phyloP scores from a whole-genome alignment of 1,284 basidiomycete genomes.

The Moesziomyces sp. region DNA sequence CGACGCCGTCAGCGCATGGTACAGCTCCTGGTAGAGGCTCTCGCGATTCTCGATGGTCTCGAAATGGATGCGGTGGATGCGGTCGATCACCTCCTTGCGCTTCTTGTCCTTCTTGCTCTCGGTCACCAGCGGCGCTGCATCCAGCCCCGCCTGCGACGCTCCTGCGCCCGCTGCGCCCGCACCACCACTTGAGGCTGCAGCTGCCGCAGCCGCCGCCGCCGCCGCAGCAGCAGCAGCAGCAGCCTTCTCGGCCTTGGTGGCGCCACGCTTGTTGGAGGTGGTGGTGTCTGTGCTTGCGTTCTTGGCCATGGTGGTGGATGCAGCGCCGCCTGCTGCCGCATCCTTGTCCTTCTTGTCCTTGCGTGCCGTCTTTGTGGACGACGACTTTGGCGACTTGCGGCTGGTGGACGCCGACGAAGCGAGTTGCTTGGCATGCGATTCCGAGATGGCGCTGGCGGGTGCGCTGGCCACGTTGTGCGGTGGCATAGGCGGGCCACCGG shows the following conservation, averaged over 20 bases:
- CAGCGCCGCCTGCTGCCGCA: constrained; percentile 19
- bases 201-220: constrained; percentile 4
- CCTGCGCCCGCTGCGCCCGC: constrained; percentile 8
- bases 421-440: constrained; percentile 39
- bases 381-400: constrained; percentile 41
- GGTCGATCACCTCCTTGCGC: constrained; percentile 65
- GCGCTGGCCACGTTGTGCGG: constrained; percentile 24
- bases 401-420: constrained; percentile 35
- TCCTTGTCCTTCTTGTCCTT: constrained; percentile 45
- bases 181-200: constrained; percentile 7
- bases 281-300: constrained; percentile 37
- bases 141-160: constrained; percentile 8
- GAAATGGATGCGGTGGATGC: constrained; percentile 64
- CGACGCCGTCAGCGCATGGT: constrained; percentile 53
- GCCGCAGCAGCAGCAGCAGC: constrained; percentile 20
- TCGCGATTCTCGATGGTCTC: constrained; percentile 65
- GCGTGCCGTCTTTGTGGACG: constrained; percentile 25
- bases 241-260: constrained; percentile 37
- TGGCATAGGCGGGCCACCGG: constrained; percentile 18
- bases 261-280: constrained; percentile 24
- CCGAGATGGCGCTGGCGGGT: constrained; percentile 31
- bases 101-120: constrained; percentile 60
- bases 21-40: constrained; percentile 59
- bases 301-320: constrained; percentile 36
- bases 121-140: constrained; percentile 13